A percentile compares a stretch with the other conserved stretches of the same genome.
These are phyloP conservation scores for Ustilago curta DNA, from an alignment of 1,284 basidiomycete genomes.

Conservation along the genomic window DNA sequence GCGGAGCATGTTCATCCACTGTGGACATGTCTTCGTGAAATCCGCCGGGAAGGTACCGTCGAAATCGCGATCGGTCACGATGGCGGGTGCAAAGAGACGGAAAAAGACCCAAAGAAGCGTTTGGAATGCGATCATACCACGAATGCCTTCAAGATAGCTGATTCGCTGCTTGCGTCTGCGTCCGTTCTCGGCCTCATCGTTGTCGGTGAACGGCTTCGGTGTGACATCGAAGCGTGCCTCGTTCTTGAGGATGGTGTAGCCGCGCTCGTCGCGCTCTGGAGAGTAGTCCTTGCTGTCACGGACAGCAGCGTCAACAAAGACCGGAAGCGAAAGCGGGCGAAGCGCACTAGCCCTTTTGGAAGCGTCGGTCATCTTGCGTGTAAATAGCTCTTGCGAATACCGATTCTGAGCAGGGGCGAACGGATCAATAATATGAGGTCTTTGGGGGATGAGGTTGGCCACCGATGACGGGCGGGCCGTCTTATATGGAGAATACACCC, in stretches of 20 bases:
- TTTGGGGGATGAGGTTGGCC: neutral
- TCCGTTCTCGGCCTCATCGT: slow-evolving; percentile 41
- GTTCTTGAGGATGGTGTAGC: slow-evolving; percentile 44
- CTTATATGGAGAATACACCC: neutral
- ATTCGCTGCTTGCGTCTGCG: slow-evolving; percentile 41
- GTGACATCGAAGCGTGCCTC: slow-evolving; percentile 48
- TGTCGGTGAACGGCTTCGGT: slow-evolving; percentile 37
- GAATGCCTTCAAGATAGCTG: slow-evolving; percentile 48
- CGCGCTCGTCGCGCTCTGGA: slow-evolving; percentile 42
- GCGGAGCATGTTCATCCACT: slow-evolving; percentile 56
- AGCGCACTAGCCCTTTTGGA: slow-evolving; percentile 28
- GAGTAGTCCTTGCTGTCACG: slow-evolving; percentile 32
- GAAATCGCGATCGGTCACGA: slow-evolving; percentile 49
- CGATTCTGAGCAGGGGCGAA: neutral
- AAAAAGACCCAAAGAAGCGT: slow-evolving; percentile 59
- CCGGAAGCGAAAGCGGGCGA: slow-evolving; percentile 33
- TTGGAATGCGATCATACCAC: slow-evolving; percentile 53
- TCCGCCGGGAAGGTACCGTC: slow-evolving; percentile 49
- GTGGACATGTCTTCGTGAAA: slow-evolving; percentile 43
- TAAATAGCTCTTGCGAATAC: neutral
- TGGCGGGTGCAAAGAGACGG: slow-evolving; percentile 54
- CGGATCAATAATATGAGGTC: neutral
- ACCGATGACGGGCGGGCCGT: too few relatives aligned
- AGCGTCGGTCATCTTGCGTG: slow-evolving; percentile 24
- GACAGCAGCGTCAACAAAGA: slow-evolving; percentile 39